phyloP scores from a whole-genome alignment of 228 moss, liverwort and hornwort species.

The Sphagnum fallax region DNA sequence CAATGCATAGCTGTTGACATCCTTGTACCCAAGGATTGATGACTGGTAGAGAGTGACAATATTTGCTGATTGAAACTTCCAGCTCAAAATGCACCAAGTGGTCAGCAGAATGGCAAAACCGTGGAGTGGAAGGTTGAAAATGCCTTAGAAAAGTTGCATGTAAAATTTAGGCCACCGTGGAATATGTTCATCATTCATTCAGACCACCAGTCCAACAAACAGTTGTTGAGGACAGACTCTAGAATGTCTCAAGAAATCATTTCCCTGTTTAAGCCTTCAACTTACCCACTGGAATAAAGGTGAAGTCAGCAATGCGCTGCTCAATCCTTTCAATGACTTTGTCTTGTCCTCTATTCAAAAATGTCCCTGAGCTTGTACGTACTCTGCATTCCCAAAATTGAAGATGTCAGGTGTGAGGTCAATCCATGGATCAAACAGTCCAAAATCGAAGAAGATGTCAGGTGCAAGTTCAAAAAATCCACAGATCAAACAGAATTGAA shows the following conservation, averaged over 20 bases:
- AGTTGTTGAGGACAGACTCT: not conserved
- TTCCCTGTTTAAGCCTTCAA: not conserved
- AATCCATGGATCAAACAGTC: too few species aligned
- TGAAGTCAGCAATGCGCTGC: constrained; percentile 87
- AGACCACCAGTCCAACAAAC: not conserved
- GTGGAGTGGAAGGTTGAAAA: too few species aligned
- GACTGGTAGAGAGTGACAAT: too few species aligned
- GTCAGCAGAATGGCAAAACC: not conserved
- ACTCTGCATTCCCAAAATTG: constrained; percentile 37
- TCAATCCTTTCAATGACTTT: constrained; percentile 55
- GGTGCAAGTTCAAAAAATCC: too few species aligned
- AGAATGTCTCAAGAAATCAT: not conserved
- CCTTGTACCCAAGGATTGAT: too few species aligned
- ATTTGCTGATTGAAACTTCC: not conserved
- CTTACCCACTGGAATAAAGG: constrained; percentile 80
- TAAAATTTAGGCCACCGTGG: too few species aligned
- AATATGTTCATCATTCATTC: too few species aligned
- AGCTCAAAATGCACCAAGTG: not conserved
- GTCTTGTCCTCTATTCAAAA: constrained; percentile 89
- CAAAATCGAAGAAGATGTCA: too few species aligned
- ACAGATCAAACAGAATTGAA: too few species aligned
- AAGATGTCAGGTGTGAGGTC: too few species aligned
- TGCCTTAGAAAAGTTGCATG: too few species aligned
- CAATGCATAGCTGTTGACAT: not conserved
- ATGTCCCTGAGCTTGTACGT: constrained; percentile 97